Conservation (phyloP, 2,329 filamentous ascomycete species). For the Myrmaecium sp. region DNA sequence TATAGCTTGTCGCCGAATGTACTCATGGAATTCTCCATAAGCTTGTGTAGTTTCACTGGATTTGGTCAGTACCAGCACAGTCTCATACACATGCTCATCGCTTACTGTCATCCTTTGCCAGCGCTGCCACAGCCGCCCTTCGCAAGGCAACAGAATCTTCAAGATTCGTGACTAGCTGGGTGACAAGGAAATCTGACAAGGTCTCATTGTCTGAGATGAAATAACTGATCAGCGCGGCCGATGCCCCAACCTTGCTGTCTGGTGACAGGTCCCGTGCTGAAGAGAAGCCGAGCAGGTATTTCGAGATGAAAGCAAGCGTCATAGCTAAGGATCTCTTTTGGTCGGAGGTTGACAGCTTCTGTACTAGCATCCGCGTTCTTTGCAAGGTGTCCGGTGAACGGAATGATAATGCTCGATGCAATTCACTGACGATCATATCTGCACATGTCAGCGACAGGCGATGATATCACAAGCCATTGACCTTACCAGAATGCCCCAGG, state of each 20-base stretch:
- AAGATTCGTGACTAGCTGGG: slow-evolving; percentile 10
- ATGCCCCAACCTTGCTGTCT: slow-evolving; percentile 1
- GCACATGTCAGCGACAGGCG: slow-evolving; percentile 1
- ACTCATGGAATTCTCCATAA: slow-evolving; percentile 51
- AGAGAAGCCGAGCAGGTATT: slow-evolving; percentile 8
- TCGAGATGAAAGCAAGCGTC: slow-evolving; percentile 12
- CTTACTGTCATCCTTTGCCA: slow-evolving; percentile 8
- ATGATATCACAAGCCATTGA: not conserved
- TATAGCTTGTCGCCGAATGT: slow-evolving; percentile 77
- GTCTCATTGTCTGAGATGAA: slow-evolving; percentile 5
- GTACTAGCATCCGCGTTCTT: slow-evolving; percentile 23
- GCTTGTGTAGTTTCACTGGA: slow-evolving; percentile 2
- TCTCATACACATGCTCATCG: too few relatives aligned
- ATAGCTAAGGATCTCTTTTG: slow-evolving; percentile 27
- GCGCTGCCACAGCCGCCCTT: slow-evolving; percentile 11
- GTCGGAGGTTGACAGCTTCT: slow-evolving; percentile 29
- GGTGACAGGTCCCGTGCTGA: not conserved
- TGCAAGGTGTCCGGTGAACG: slow-evolving; percentile 4
- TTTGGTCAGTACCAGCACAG: too few relatives aligned
- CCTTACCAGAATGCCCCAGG: slow-evolving; percentile 54
- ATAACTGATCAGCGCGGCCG: slow-evolving; percentile 5
- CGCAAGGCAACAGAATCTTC: slow-evolving; percentile 8
- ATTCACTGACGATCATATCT: slow-evolving; percentile 6
- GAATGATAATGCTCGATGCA: not conserved
- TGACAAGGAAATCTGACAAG: slow-evolving; percentile 7